Evolutionary conservation across 352 stramenopile species (phyloP).

Genomic region (Globisporangium mamillatum): DNA sequence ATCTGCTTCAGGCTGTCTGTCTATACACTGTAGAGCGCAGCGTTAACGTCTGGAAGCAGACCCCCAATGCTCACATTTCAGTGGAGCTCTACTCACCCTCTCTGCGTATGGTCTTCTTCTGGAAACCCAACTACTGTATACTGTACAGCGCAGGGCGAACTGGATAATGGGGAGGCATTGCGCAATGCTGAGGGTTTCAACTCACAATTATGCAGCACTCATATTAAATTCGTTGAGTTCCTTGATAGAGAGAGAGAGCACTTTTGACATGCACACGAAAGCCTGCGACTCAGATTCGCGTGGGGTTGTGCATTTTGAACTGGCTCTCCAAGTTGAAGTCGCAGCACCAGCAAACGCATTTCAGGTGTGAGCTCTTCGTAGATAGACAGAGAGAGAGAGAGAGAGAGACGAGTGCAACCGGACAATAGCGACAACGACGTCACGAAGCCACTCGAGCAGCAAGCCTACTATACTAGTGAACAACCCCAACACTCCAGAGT

Average conservation of each 20-base stretch:
- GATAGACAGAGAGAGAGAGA: too few relatives aligned
- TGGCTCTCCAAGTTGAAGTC: slow-evolving; percentile 1
- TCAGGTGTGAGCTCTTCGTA: not conserved
- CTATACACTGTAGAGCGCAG: not conserved
- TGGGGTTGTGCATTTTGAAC: not conserved
- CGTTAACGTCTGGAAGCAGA: not conserved
- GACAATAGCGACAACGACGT: not conserved
- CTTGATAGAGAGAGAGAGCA: not conserved
- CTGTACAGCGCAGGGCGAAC: too few relatives aligned
- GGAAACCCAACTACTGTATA: too few relatives aligned
- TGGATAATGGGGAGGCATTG: not conserved
- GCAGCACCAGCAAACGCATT: not conserved
- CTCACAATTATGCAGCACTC: too few relatives aligned
- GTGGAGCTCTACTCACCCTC: not conserved
- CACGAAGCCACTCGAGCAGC: not conserved
- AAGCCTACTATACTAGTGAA: not conserved
- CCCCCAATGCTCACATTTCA: not conserved
- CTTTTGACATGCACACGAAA: not conserved
- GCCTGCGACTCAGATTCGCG: not conserved
- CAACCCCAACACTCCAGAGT: not conserved
- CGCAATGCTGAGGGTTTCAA: not conserved
- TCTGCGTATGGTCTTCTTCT: not conserved
- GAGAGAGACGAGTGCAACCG: not conserved
- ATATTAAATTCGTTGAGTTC: not conserved
- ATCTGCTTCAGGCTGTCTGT: not conserved